phyloP scores from a whole-genome alignment of 2,329 filamentous ascomycete species.

The Westerdykella sp. region DNA sequence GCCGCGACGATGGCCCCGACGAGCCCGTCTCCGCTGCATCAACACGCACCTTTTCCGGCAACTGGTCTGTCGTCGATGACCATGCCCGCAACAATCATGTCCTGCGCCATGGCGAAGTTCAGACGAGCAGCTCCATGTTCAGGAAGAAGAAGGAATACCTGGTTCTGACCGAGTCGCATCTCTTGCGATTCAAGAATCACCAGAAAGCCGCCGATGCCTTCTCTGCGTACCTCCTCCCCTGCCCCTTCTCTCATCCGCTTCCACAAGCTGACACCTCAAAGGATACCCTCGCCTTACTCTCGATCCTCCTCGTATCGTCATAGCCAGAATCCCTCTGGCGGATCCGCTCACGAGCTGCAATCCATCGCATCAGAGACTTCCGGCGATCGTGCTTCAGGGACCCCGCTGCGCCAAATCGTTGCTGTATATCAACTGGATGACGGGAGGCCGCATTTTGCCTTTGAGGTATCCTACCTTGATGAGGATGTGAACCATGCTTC shows the following conservation, averaged over 20 bases:
- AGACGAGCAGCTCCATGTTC: constrained; percentile 64
- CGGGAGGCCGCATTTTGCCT: constrained; percentile 58
- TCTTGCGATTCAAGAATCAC: constrained; percentile 63
- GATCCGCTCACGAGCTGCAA: constrained; percentile 57
- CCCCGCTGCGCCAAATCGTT: constrained; percentile 60
- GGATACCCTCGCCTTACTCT: constrained; percentile 27
- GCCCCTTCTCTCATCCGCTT: not conserved
- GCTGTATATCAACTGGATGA: constrained; percentile 63
- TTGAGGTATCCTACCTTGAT: constrained; percentile 63
- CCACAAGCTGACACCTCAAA: constrained; percentile 1
- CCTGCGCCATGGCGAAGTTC: constrained; percentile 62
- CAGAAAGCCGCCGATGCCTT: constrained; percentile 60
- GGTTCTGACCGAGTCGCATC: constrained; percentile 62
- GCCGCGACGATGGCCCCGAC: constrained; percentile 49
- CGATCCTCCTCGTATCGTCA: constrained; percentile 48
- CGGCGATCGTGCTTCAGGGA: constrained; percentile 51
- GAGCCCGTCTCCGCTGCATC: constrained; percentile 45
- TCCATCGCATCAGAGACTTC: constrained; percentile 45
- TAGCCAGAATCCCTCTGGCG: constrained; percentile 52
- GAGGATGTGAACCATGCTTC: constrained; percentile 57
- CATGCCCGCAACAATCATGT: constrained; percentile 39
- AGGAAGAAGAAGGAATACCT: constrained; percentile 67
- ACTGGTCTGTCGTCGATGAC: constrained; percentile 41
- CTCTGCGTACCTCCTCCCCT: constrained; percentile 29
- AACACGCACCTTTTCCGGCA: constrained; percentile 46